phyloP scores from a whole-genome alignment of 1,284 basidiomycete genomes.

The Ceratobasidium sp. region DNA sequence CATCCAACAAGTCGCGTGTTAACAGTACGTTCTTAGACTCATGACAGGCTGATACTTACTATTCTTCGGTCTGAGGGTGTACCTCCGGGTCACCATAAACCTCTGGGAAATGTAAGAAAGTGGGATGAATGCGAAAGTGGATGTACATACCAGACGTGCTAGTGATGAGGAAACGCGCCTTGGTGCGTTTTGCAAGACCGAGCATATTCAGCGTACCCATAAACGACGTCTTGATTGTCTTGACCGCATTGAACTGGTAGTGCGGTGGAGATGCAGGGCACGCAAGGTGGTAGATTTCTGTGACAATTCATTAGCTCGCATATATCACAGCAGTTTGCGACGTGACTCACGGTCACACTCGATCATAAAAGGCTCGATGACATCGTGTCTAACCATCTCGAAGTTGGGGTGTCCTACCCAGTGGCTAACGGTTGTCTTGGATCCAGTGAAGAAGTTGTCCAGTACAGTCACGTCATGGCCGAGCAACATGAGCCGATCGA shows the following conservation, averaged over 20 bases:
- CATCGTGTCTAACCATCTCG: constrained; percentile 96
- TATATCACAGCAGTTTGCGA: constrained; percentile 29
- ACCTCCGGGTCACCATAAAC: constrained; percentile 98
- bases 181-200: constrained; percentile 96
- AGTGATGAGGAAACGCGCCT: constrained; percentile 94
- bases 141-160: constrained; percentile 81
- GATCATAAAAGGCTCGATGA: constrained; percentile 96
- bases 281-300: constrained; percentile 96
- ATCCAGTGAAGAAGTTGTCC: constrained; percentile 99
- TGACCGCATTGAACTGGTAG: constrained; percentile 95
- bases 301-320: constrained; percentile 28
- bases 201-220: constrained; percentile 98
- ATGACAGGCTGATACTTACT: constrained; percentile 63
- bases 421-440: constrained; percentile 92
- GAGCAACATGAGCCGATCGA: constrained; percentile 95
- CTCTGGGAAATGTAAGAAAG: constrained; percentile 62
- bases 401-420: constrained; percentile 99
- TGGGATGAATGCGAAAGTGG: not conserved
- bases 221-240: constrained; percentile 98
- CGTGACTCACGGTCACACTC: constrained; percentile 88
- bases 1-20: constrained; percentile 5
- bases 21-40: not conserved
- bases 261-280: constrained; percentile 96
- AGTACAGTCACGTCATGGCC: constrained; percentile 98
- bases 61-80: constrained; percentile 94